These are phyloP conservation scores for Thozetella sp. DNA, from an alignment of 495 filamentous ascomycete species.

Conservation along the genomic window DNA sequence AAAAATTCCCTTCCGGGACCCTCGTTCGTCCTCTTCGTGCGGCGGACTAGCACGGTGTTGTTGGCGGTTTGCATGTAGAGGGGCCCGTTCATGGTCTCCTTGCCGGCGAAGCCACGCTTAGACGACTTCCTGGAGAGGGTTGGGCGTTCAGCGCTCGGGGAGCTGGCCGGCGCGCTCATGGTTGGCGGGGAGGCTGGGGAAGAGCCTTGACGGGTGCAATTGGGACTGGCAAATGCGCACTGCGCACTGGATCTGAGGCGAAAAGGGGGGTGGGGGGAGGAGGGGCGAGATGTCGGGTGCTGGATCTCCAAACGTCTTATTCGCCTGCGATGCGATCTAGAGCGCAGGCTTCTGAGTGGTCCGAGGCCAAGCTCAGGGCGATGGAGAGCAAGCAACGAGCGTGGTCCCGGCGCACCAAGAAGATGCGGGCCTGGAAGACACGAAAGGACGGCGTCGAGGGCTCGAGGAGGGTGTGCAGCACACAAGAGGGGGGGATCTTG, in stretches of 20 bases:
- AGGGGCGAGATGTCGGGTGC: too few species aligned
- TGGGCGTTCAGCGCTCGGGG: slow-evolving; percentile 2
- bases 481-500: background rate
- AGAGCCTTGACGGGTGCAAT: background rate
- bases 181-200: slow-evolving; percentile 1
- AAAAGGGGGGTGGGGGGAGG: background rate
- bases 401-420: background rate
- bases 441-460: background rate
- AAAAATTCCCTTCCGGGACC: slow-evolving; percentile 37
- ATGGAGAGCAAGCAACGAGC: background rate
- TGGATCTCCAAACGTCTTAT: background rate
- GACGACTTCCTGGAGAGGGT: slow-evolving; percentile 13
- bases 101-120: slow-evolving; percentile 28
- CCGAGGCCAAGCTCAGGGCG: background rate
- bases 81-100: slow-evolving; percentile 43
- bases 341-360: background rate
- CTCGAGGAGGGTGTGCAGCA: background rate
- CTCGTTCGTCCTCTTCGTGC: slow-evolving; percentile 46
- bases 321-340: background rate
- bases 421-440: background rate
- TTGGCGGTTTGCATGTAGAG: slow-evolving; percentile 46
- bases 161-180: background rate
- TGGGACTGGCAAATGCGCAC: background rate
- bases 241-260: background rate
- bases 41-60: slow-evolving; percentile 46